Conservation (phyloP, 2,329 filamentous ascomycete species). For the Thermothelomyces thermophilus region DNA sequence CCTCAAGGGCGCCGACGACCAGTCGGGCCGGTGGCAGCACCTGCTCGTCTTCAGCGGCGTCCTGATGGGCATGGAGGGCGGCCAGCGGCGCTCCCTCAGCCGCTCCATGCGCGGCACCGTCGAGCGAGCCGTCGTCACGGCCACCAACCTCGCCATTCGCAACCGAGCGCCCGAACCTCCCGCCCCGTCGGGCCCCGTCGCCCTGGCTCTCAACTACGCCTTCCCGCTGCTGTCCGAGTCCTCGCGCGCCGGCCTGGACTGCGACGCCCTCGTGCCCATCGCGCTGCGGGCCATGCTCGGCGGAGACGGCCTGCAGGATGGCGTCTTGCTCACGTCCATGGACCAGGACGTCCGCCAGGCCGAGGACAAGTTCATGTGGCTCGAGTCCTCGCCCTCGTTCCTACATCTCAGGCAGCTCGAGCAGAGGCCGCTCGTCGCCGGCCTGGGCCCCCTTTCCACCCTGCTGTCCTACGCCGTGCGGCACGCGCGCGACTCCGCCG, state of each 20-base stretch:
- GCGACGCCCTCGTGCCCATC: slow-evolving; percentile 63
- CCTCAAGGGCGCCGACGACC: slow-evolving; percentile 50
- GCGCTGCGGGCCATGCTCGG: slow-evolving; percentile 62
- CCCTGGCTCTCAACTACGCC: slow-evolving; percentile 68
- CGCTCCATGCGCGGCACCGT: slow-evolving; percentile 58
- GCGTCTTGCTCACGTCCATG: slow-evolving; percentile 66
- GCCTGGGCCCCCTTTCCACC: slow-evolving; percentile 61
- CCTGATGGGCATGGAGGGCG: slow-evolving; percentile 66
- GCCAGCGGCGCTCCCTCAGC: slow-evolving; percentile 58
- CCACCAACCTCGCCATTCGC: slow-evolving; percentile 65
- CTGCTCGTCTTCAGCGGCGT: slow-evolving; percentile 73
- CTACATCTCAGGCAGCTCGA: slow-evolving; percentile 51
- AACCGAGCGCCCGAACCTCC: slow-evolving; percentile 33
- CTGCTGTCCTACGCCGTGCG: slow-evolving; percentile 59
- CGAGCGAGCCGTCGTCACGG: slow-evolving; percentile 65
- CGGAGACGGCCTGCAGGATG: slow-evolving; percentile 66
- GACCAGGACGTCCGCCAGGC: slow-evolving; percentile 57
- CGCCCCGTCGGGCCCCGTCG: slow-evolving; percentile 46
- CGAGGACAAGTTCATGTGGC: slow-evolving; percentile 59
- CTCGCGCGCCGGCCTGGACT: slow-evolving; percentile 54
- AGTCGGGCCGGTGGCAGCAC: slow-evolving; percentile 71
- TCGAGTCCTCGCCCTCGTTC: slow-evolving; percentile 52
- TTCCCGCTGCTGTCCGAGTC: slow-evolving; percentile 63
- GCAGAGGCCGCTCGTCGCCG: slow-evolving; percentile 54
- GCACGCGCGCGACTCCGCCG: slow-evolving; percentile 32